Base-by-base conservation (phyloP, 805 yeast species). In the Kuraishia piskuri region DNA sequence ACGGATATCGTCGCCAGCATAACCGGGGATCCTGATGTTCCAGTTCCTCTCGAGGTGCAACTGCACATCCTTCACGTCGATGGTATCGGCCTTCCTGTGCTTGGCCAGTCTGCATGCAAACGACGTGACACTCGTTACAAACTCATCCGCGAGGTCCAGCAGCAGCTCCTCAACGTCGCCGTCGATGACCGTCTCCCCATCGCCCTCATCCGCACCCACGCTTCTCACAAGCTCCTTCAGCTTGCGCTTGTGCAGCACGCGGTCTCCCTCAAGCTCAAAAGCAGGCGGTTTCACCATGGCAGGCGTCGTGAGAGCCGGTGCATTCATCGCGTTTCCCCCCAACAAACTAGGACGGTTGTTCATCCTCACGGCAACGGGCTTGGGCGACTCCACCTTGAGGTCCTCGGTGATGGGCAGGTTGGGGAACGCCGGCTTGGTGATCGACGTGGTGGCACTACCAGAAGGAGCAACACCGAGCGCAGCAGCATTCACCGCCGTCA, bases 51-150 rank as follows among this genome's bases (percentile, higher is more conserved):
- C 96, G 61, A 94, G 74, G 67, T 94, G 97, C 54, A 94, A 69
- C 67, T 94, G 98, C 51, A 95, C 80, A 66, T 94, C 99, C 60
- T 83, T 83, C 17, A 88, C 89, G 59, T 92, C 98, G 23, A 94
- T 73, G 40, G 86, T 80, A 56, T 92, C 96, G 6, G 89, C 82
- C 63, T 88, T 90, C 60, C 99, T 79, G 65, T 92, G 97, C 66
- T 94, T 94, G 22, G 99, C 98, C 58, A 94, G 75, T 53, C 95
- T 80, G 65, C 98, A 92, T 0, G 98, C 96, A 72, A 94, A 94
- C 2, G 90, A 76, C 0, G 97, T 90, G 2, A 95, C 96, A 50
- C 88, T 84, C 7, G 87, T 80, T 17, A 94, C 94, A 64, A 94
- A 94, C 64, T 94, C 98, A 68, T 94, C 99, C 0, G 99, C 97